Conservation (phyloP, 768 basidiomycete genomes). For the Ramaria rubella region DNA sequence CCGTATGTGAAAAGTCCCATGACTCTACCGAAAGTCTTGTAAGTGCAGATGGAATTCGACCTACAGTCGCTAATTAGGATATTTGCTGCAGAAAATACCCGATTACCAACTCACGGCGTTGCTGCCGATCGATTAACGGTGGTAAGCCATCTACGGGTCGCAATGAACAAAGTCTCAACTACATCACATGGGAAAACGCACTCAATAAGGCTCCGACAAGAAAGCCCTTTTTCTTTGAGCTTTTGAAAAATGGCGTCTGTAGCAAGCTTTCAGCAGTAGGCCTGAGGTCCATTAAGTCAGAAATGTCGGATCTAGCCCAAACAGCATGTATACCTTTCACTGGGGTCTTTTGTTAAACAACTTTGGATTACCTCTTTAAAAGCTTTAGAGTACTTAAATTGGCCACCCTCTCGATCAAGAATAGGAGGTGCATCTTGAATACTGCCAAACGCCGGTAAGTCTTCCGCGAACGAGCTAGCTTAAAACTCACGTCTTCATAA, state of each 20-base stretch:
- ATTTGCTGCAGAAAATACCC: neutral
- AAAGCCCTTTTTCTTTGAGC: conserved; percentile 70
- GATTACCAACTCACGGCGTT: conserved; percentile 40
- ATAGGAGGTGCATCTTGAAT: conserved; percentile 75
- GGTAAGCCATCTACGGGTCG: conserved; percentile 51
- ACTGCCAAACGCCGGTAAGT: too few species aligned
- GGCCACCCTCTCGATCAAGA: conserved; percentile 64
- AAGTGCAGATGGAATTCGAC: conserved; percentile 32
- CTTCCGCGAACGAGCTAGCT: too few species aligned
- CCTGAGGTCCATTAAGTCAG: conserved; percentile 28
- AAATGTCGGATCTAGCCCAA: neutral
- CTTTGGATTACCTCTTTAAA: conserved; percentile 80
- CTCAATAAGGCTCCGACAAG: conserved; percentile 72
- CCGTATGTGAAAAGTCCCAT: conserved; percentile 59
- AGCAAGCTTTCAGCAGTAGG: conserved; percentile 77
- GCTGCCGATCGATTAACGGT: conserved; percentile 65
- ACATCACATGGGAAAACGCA: conserved; percentile 24
- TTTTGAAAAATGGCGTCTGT: conserved; percentile 70
- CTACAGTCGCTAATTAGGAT: neutral
- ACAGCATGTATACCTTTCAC: conserved; percentile 45
- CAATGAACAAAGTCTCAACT: neutral
- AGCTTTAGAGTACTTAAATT: conserved; percentile 66
- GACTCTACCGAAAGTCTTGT: conserved; percentile 57
- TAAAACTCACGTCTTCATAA: conserved; percentile 62
- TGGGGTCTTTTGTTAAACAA: conserved; percentile 82